These are phyloP conservation scores for Diaporthe humulicola DNA, from an alignment of 2,329 filamentous ascomycete species.

Conservation along the genomic window DNA sequence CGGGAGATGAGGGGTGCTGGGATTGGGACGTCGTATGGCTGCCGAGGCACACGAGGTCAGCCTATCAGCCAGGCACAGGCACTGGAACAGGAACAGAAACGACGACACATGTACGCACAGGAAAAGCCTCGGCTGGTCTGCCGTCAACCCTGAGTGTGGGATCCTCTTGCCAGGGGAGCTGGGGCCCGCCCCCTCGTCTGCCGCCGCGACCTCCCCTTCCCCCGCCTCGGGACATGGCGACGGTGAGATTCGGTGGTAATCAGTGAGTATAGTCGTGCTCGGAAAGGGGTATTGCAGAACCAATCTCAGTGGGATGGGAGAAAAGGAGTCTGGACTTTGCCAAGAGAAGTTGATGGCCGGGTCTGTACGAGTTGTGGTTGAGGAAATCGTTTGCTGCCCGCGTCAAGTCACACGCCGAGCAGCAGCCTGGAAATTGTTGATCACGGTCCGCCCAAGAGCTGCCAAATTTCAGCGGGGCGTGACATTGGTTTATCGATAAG, in stretches of 20 bases:
- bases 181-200: constrained; percentile 59
- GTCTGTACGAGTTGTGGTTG: neutral
- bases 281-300: neutral
- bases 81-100: neutral
- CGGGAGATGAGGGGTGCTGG: constrained; percentile 57
- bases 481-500: constrained; percentile 15
- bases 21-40: constrained; percentile 65
- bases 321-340: neutral
- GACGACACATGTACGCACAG: constrained; percentile 54
- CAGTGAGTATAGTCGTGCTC: neutral
- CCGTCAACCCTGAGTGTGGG: constrained; percentile 61
- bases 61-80: neutral
- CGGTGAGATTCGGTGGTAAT: constrained; percentile 1
- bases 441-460: neutral
- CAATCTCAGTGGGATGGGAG: neutral
- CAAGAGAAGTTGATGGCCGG: neutral
- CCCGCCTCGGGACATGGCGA: constrained; percentile 65
- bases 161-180: constrained; percentile 69
- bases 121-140: constrained; percentile 71
- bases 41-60: neutral
- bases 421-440: constrained; percentile 1
- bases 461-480: constrained; percentile 32
- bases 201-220: constrained; percentile 64
- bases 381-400: neutral
- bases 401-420: neutral